Conservation (phyloP, 1,284 basidiomycete genomes). For the Gymnopus androsaceus region DNA sequence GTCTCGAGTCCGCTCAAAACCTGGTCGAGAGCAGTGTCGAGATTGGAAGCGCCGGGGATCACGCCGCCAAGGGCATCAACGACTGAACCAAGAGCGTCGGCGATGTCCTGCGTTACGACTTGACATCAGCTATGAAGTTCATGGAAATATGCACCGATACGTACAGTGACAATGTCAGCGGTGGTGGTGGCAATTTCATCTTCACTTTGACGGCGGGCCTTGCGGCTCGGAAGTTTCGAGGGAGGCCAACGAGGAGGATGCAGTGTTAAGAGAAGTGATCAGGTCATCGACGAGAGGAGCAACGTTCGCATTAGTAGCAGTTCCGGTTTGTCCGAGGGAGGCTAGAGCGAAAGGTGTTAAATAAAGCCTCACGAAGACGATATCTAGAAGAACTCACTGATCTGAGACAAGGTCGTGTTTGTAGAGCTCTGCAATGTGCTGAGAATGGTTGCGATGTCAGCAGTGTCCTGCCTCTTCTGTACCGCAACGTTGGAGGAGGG, state of each 20-base stretch:
- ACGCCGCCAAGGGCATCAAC: constrained; percentile 27
- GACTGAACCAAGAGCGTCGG: constrained; percentile 24
- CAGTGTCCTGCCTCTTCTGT: constrained; percentile 13
- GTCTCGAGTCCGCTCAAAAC: constrained; percentile 29
- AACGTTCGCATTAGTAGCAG: constrained; percentile 25
- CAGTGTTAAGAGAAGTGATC: constrained; percentile 27
- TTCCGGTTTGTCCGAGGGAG: constrained; percentile 22
- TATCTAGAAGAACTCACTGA: constrained; percentile 12
- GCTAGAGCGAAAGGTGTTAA: constrained; percentile 16
- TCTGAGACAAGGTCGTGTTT: constrained; percentile 15
- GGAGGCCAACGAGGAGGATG: constrained; percentile 22
- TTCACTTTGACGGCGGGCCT: constrained; percentile 22
- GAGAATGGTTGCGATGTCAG: constrained; percentile 11
- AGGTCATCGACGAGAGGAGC: constrained; percentile 30
- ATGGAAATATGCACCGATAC: constrained; percentile 2
- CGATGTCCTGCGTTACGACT: constrained; percentile 24
- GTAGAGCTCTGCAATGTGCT: constrained; percentile 16
- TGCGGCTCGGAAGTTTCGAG: constrained; percentile 20
- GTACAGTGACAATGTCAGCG: constrained; percentile 27
- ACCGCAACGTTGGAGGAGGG: constrained; percentile 2
- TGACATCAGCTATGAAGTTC: not conserved
- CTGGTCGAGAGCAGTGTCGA: constrained; percentile 30
- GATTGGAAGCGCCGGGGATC: constrained; percentile 25
- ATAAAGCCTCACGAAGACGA: not conserved
- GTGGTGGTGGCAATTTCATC: constrained; percentile 28